Conservation (phyloP, 768 basidiomycete species). For the Suillus ampliporus region DNA sequence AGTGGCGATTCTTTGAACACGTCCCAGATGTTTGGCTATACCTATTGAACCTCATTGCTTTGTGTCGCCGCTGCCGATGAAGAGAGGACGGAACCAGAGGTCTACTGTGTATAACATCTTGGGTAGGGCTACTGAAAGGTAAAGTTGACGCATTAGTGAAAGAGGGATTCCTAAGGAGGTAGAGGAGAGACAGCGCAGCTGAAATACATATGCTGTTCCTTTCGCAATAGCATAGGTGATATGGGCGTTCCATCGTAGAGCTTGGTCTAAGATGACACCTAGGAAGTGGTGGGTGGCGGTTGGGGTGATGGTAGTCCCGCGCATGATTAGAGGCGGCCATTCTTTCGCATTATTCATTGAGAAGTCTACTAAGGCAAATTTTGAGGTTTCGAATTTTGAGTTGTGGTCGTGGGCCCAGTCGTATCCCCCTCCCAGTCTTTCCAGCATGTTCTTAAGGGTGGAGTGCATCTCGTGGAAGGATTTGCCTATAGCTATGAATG, state of each 20-base stretch:
- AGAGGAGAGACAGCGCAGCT: too few relatives aligned
- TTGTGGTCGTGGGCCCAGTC: slow-evolving; percentile 28
- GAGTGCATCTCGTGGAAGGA: slow-evolving; percentile 27
- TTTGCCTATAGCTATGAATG: slow-evolving; percentile 28
- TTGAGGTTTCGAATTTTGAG: slow-evolving; percentile 25
- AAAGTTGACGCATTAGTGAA: background rate
- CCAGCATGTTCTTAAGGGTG: slow-evolving; percentile 33
- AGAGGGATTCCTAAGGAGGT: too few relatives aligned
- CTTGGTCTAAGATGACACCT: slow-evolving; percentile 13
- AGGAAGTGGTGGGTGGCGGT: slow-evolving; percentile 6
- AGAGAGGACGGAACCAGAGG: slow-evolving; percentile 12
- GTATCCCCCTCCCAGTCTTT: slow-evolving; percentile 15
- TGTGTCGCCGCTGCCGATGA: too few relatives aligned
- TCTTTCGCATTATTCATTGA: background rate
- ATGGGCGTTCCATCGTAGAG: background rate
- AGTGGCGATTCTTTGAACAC: slow-evolving; percentile 4
- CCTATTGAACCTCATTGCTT: slow-evolving; percentile 6
- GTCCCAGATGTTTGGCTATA: background rate
- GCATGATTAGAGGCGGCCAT: background rate
- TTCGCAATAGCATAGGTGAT: background rate
- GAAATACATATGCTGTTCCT: background rate
- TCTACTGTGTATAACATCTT: slow-evolving; percentile 18
- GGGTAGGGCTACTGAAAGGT: slow-evolving; percentile 12
- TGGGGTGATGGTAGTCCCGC: background rate
- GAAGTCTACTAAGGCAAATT: slow-evolving; percentile 28